These are phyloP conservation scores for Schizosaccharomyces octosporus DNA, from an alignment of 805 yeast genomes.

Conservation along the genomic window DNA sequence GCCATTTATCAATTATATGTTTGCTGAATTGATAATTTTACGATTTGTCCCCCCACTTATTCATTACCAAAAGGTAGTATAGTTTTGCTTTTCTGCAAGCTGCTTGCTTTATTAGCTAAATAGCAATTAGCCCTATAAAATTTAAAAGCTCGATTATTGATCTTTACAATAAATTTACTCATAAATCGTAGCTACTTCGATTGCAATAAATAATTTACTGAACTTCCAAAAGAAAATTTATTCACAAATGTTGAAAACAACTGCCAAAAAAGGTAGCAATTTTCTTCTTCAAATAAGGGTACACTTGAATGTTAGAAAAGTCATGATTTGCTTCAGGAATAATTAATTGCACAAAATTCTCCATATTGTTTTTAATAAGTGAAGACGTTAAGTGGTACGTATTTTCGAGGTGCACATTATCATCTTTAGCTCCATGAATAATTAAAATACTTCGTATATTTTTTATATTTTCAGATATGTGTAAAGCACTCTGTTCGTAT, in stretches of 20 bases:
- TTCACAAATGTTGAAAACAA: not conserved
- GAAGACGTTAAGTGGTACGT: conserved; percentile 28
- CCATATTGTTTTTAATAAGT: not conserved
- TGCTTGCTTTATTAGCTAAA: too few species aligned
- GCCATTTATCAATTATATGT: not conserved
- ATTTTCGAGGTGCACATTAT: conserved; percentile 87
- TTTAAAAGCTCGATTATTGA: too few species aligned
- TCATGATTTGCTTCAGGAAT: not conserved
- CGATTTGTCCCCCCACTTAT: too few species aligned
- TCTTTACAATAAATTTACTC: too few species aligned
- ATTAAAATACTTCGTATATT: conserved; percentile 42
- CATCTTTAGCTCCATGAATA: conserved; percentile 95
- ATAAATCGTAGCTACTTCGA: too few species aligned
- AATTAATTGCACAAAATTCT: not conserved
- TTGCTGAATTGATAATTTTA: too few species aligned
- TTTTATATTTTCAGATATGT: conserved; percentile 30
- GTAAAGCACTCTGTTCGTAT: conserved; percentile 33
- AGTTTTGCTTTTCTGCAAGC: too few species aligned
- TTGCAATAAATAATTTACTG: too few species aligned
- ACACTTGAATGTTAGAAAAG: not conserved
- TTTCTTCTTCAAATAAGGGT: not conserved
- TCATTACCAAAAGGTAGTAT: too few species aligned
- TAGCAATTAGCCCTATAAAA: too few species aligned
- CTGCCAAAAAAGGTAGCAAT: not conserved
- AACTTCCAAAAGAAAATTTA: too few species aligned